Conservation (phyloP, 257 asterid species). For the Echium plantagineum region DNA sequence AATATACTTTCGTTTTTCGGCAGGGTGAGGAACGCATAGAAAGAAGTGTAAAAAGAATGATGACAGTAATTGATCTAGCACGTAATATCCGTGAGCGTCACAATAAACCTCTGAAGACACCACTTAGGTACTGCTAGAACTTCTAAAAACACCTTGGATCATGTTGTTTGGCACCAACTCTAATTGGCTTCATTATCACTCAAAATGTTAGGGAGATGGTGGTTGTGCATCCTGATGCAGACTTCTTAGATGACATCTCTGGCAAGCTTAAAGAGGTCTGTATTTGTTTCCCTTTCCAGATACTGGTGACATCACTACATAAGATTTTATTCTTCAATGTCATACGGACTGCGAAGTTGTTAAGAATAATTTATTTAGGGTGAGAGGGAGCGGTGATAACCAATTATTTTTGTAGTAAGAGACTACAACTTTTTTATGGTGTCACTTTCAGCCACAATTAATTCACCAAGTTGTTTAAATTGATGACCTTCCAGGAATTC, state of each 20-base stretch:
- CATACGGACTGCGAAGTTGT: no score
- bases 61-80: constrained; percentile 72
- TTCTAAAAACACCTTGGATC: neutral
- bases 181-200: neutral
- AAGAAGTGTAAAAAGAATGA: constrained; percentile 86
- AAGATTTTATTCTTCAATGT: neutral
- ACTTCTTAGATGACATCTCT: constrained; percentile 68
- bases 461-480: no score
- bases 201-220: constrained; percentile 59
- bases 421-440: no score
- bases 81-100: constrained; percentile 94
- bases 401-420: no score
- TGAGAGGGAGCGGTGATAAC: no score
- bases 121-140: constrained; percentile 31
- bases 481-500: neutral
- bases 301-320: neutral
- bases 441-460: no score
- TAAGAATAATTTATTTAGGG: no score
- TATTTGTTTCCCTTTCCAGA: neutral
- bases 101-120: constrained; percentile 83
- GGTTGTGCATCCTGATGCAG: constrained; percentile 85
- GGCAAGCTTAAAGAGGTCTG: constrained; percentile 61
- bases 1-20: neutral
- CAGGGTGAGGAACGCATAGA: constrained; percentile 79
- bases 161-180: neutral